These are phyloP conservation scores for Hymenoscyphus scutula DNA, from an alignment of 2,329 filamentous ascomycete species.

Conservation along the genomic window DNA sequence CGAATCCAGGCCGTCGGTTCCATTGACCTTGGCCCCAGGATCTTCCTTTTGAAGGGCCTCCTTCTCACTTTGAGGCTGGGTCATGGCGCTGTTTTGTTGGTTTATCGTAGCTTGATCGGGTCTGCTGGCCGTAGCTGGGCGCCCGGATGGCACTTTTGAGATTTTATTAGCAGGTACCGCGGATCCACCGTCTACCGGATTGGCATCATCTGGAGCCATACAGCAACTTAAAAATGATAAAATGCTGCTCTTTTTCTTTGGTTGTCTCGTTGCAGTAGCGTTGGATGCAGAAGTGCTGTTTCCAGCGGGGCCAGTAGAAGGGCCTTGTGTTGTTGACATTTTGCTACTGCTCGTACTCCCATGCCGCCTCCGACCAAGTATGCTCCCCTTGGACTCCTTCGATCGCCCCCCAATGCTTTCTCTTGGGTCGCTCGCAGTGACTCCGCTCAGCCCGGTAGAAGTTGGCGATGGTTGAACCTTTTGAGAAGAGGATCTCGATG, in stretches of 20 bases:
- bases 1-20: conserved; percentile 18
- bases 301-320: conserved; percentile 40
- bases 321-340: conserved; percentile 50
- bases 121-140: conserved; percentile 34
- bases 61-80: conserved; percentile 30
- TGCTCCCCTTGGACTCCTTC: conserved; percentile 64
- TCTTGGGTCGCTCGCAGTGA: conserved; percentile 56
- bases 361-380: conserved; percentile 61
- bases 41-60: conserved; percentile 28
- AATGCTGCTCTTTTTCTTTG: conserved; percentile 43
- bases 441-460: conserved; percentile 58
- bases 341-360: conserved; percentile 65
- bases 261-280: conserved; percentile 31
- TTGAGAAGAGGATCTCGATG: conserved; percentile 61
- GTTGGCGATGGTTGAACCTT: conserved; percentile 59
- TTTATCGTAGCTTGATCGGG: conserved; percentile 27
- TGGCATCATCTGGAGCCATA: conserved; percentile 41
- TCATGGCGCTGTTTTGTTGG: conserved; percentile 18
- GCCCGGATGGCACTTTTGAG: conserved; percentile 38
- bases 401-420: conserved; percentile 64
- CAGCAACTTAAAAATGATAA: conserved; percentile 48
- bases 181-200: conserved; percentile 42
- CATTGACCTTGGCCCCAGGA: conserved; percentile 17
- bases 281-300: conserved; percentile 35
- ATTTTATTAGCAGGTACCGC: conserved; percentile 46